A percentile compares a stretch with the other conserved stretches of the same genome.
These are phyloP conservation scores for Eimeria necatrix DNA, from an alignment of 169 alveolate species.

Conservation along the genomic window DNA sequence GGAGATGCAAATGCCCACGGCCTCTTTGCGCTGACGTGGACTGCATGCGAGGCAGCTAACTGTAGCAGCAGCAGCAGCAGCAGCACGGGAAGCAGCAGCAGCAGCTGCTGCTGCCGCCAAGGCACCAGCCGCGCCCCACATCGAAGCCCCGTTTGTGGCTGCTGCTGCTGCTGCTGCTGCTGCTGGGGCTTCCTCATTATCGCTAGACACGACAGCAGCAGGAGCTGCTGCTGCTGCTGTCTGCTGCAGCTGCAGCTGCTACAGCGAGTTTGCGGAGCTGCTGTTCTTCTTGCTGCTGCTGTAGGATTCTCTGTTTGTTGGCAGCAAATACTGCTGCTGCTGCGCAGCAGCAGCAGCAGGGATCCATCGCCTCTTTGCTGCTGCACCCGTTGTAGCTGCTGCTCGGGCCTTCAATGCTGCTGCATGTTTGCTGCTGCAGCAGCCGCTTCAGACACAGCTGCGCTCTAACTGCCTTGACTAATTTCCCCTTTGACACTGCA, in stretches of 20 bases:
- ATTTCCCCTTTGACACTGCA: too few species aligned
- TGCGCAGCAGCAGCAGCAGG: conserved; percentile 8
- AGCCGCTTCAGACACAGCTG: neutral
- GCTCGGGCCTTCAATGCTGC: neutral
- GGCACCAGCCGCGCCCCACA: too few species aligned
- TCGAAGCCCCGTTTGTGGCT: neutral
- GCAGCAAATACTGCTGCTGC: conserved; percentile 15
- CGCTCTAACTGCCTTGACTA: neutral
- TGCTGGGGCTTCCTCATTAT: neutral
- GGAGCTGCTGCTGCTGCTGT: neutral
- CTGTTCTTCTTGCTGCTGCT: neutral
- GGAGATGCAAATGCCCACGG: neutral
- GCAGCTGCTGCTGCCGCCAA: neutral
- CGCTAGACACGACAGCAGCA: neutral
- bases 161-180: neutral
- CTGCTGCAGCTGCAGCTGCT: conserved; percentile 15
- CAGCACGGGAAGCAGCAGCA: neutral
- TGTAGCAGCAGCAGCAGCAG: conserved; percentile 57
- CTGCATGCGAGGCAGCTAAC: neutral
- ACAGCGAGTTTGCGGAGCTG: neutral
- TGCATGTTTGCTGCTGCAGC: neutral
- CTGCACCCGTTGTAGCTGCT: conserved; percentile 2
- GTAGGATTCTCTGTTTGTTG: neutral
- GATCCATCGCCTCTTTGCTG: conserved; percentile 35
- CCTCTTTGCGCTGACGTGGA: neutral